A percentile compares a stretch with the other conserved stretches of the same genome.
Conservation (phyloP, 768 basidiomycete species). For the Amanita pallidorosea region DNA sequence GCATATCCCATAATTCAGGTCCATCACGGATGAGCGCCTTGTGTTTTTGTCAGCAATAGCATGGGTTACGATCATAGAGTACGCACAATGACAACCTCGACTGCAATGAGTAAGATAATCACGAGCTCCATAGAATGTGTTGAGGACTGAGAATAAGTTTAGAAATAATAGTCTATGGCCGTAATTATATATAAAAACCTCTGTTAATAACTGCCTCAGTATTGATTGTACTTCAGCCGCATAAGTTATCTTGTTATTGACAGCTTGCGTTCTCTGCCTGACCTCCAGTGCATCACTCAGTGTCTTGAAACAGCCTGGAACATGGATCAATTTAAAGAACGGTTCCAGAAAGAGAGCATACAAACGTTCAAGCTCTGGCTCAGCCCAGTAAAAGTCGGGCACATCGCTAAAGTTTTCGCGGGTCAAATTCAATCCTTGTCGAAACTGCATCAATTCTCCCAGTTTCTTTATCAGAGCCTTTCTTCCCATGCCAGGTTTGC, state of each 20-base stretch:
- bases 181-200: slow-evolving; percentile 32
- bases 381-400: slow-evolving; percentile 91
- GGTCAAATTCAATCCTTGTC: slow-evolving; percentile 87
- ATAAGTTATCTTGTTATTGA: slow-evolving; percentile 91
- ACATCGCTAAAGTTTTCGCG: slow-evolving; percentile 82
- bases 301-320: slow-evolving; percentile 69
- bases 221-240: slow-evolving; percentile 86
- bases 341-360: neutral
- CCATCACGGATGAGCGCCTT: slow-evolving; percentile 72
- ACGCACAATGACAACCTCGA: slow-evolving; percentile 86
- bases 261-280: slow-evolving; percentile 62
- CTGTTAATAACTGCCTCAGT: slow-evolving; percentile 79
- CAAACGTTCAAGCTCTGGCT: slow-evolving; percentile 80
- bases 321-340: neutral
- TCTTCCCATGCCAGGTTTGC: slow-evolving; percentile 74
- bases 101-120: slow-evolving; percentile 89
- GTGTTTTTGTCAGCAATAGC: neutral
- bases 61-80: neutral
- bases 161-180: slow-evolving; percentile 4
- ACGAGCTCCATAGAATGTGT: slow-evolving; percentile 91
- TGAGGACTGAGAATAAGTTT: slow-evolving; percentile 49
- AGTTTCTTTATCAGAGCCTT: slow-evolving; percentile 85
- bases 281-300: slow-evolving; percentile 83
- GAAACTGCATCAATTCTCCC: slow-evolving; percentile 83
- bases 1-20: slow-evolving; percentile 63